A percentile compares a stretch with the other conserved stretches of the same genome.
Evolutionary conservation across 2,329 filamentous ascomycete genomes (phyloP).

Genomic region (Calonectria hawksworthii): DNA sequence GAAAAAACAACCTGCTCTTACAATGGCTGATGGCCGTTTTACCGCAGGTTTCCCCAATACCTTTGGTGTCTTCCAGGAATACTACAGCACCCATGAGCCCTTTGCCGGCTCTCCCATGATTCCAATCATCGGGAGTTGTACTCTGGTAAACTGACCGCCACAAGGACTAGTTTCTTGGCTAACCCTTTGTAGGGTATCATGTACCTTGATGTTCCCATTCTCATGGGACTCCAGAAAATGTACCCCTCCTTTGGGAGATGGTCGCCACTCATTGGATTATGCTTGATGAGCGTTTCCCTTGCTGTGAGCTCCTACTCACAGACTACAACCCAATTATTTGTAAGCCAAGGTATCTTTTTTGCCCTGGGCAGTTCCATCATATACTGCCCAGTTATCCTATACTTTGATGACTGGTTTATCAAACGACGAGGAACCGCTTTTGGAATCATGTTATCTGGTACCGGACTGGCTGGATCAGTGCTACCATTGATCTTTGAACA

Average conservation of each 20-base stretch:
- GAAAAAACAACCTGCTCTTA: not conserved
- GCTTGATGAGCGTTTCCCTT: not conserved
- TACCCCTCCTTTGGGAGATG: not conserved
- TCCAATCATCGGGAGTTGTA: conserved; percentile 10
- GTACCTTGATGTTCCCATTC: not conserved
- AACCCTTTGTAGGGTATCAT: not conserved
- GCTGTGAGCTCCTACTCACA: conserved; percentile 7
- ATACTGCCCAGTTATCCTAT: not conserved
- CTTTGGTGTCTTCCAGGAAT: conserved; percentile 26
- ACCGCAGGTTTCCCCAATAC: conserved; percentile 17
- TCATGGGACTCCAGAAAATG: not conserved
- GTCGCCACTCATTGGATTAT: conserved; percentile 4
- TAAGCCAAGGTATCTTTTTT: not conserved
- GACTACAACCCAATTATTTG: not conserved
- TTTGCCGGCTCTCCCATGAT: conserved; percentile 10
- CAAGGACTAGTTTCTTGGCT: not conserved
- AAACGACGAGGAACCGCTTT: not conserved
- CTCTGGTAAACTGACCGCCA: not conserved
- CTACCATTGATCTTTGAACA: conserved; percentile 7
- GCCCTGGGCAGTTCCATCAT: conserved; percentile 3
- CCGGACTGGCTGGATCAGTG: not conserved
- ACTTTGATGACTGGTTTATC: conserved; percentile 13
- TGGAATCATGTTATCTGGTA: not conserved
- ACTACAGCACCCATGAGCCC: conserved; percentile 14
- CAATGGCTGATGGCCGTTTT: not conserved